Evolutionary conservation across 176 grass and related monocot genomes (phyloP), one percentile per base, ranked within the genome.

Genomic region (Secale cereale): DNA sequence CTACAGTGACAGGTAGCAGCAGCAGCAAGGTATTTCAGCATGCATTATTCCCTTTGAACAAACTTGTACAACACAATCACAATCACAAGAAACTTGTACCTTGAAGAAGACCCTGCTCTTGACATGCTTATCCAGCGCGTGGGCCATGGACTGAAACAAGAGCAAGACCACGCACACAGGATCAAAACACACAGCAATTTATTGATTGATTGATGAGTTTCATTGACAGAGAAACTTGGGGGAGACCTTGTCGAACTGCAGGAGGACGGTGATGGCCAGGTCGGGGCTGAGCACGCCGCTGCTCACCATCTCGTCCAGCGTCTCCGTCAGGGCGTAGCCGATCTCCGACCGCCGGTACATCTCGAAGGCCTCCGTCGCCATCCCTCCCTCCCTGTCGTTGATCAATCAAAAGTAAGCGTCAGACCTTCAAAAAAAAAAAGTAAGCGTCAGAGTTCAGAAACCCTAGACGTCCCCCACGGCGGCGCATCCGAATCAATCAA

Each of bases 221-320:
- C 9, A 31, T 1, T 31, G 2, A 41, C 1, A 41, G 39, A 41
- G 39, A 6, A 41, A 31, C 30, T 31, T 31, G 30, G 20, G 39
- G 59, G 54, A 59, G 41, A 98, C 95, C 96, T 95, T 89, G 86
- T 98, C 96, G 57, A 98, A 98, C 78, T 94, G 93, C 77, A 95
- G 81, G 17, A 95, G 91, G 65, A 98, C 96, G 76, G 93, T 86
- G 26, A 95, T 90, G 43, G 96, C 96, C 57, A 98, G 89, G 83
- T 95, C 89, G 29, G 93, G 96, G 68, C 59, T 86, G 61, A 98
- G 64, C 1, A 67, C 83, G 10, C 89, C 91, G 81, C 46, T 90
- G 33, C 85, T 83, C 22, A 98, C 96, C 83, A 98, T 93, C 13
- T 98, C 89, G 81, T 94, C 96, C 80, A 98, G 67, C 59, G 93